Percentiles rank a stretch among this genome's conserved stretches.
Conservation (phyloP, 257 asterid genomes). For the Solanum sejunctum region DNA sequence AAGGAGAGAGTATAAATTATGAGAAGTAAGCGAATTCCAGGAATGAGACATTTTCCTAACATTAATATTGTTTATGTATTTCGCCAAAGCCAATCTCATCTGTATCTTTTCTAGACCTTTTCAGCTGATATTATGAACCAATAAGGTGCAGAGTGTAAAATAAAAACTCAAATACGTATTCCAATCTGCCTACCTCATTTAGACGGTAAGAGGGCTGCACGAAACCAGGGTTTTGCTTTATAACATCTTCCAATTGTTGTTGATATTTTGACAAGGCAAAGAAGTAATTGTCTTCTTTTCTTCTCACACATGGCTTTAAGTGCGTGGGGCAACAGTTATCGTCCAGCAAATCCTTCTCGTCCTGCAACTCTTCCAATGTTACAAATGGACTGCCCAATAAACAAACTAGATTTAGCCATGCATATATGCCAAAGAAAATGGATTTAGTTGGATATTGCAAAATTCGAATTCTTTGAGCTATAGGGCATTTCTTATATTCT, state of each 20-base stretch:
- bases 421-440: background rate
- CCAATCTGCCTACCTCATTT: constrained; percentile 52
- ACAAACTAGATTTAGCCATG: background rate
- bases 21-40: background rate
- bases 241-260: constrained; percentile 46
- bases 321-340: constrained; percentile 81
- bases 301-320: constrained; percentile 70
- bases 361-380: constrained; percentile 35
- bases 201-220: constrained; percentile 87
- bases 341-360: constrained; percentile 81
- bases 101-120: background rate
- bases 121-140: background rate
- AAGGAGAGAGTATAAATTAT: background rate
- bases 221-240: constrained; percentile 59
- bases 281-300: constrained; percentile 94
- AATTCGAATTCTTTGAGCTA: background rate
- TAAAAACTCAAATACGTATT: background rate
- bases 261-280: constrained; percentile 94
- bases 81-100: background rate
- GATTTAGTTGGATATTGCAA: background rate
- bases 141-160: background rate
- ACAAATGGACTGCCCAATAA: background rate
- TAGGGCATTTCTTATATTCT: background rate
- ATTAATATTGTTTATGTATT: background rate
- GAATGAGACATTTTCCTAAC: background rate